Evolutionary conservation across 257 asterid species (phyloP), one percentile per base, ranked within the genome.

Genomic region (Solanum sejunctum): DNA sequence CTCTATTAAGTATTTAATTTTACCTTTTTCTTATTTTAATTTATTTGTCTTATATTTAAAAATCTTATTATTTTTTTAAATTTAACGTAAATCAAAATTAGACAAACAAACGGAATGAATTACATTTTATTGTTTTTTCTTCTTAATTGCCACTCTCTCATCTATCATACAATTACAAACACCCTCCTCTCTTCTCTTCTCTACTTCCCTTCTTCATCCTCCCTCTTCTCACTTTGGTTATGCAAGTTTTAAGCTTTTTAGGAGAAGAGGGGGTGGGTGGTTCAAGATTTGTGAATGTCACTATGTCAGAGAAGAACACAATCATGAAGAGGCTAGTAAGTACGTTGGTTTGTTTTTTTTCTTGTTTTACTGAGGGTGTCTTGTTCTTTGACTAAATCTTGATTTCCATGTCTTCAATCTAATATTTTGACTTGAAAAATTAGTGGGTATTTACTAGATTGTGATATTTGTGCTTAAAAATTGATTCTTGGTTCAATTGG

Each of bases 251-350:
- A 84, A 85, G 84, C 88, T 83, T 82, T 66, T 89, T 54, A 45
- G 57, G 82, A 66, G 88, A 69, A 88, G 81, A 87, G 84, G 78
- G 85, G 82, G 43, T 71, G 56, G 51, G 32, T 55, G 36, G 70
- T 83, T 83, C 75, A n/a, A 71, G 16, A 81, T 69, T 80, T 54
- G 36, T 36, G 51, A 58, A 51, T 73, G 87, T 67, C 82, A 84
- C 72, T 88, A 88, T 75, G 90, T 55, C 86, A 86, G 87, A 90
- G 93, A 90, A 90, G 88, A 88, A 85, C 84, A 85, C 32, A 64
- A 60, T 89, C 87, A 90, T 93, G 98, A 94, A 91, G 98, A 89
- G 98, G 96, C 99, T 96, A 94, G 99, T 96, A 96, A 94, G 99
- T 96, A 96, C 94, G 99, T 96, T 94, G 80, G 64, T 91, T 64